Conservation (phyloP, 2,329 filamentous ascomycete genomes). For the Orbilia javanica region DNA sequence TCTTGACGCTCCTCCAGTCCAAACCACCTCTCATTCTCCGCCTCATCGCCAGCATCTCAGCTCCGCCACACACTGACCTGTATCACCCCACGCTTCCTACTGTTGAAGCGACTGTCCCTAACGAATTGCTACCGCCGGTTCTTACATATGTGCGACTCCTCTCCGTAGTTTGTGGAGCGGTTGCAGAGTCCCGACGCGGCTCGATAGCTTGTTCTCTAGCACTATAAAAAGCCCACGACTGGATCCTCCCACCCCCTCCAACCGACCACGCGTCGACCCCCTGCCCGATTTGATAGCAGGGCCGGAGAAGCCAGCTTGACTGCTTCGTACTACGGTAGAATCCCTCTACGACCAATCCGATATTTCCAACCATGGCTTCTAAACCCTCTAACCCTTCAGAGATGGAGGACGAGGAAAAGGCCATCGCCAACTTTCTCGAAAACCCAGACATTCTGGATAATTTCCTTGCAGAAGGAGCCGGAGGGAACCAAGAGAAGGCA, state of each 20-base stretch:
- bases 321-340: not conserved
- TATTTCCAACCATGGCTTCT: not conserved
- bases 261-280: conserved; percentile 23
- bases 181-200: conserved; percentile 34
- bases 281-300: not conserved
- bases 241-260: not conserved
- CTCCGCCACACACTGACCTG: not conserved
- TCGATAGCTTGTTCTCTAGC: not conserved
- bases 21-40: not conserved
- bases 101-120: conserved; percentile 2
- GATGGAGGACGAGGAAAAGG: conserved; percentile 68
- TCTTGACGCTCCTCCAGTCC: not conserved
- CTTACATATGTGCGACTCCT: not conserved
- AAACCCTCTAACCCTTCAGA: not conserved
- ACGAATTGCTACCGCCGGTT: not conserved
- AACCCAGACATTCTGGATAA: conserved; percentile 67
- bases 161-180: conserved; percentile 8
- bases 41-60: not conserved
- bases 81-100: not conserved
- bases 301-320: not conserved
- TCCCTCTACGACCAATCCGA: not conserved
- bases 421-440: conserved; percentile 68
- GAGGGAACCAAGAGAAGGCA: conserved; percentile 80
- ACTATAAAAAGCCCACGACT: not conserved
- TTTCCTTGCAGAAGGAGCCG: conserved; percentile 64